Percentiles rank a stretch among this genome's conserved stretches.
Conservation (phyloP, 495 filamentous ascomycete species). For the Penicillium canescens region DNA sequence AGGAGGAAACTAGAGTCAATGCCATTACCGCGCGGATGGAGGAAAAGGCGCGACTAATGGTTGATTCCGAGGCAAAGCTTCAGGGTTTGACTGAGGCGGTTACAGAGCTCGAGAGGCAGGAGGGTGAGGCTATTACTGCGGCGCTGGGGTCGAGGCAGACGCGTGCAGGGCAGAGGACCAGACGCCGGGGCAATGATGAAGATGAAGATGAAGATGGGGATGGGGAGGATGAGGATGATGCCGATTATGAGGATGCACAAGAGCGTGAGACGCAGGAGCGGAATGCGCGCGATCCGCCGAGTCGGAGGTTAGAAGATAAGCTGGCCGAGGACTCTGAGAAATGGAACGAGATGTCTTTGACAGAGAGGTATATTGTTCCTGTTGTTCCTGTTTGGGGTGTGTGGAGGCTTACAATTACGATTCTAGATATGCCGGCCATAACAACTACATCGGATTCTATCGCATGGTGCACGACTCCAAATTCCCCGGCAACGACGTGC, state of each 20-base stretch:
- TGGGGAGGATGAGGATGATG: constrained; percentile 25
- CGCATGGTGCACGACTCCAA: constrained; percentile 74
- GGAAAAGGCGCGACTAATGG: constrained; percentile 33
- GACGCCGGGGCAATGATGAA: constrained; percentile 7
- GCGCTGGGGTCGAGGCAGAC: constrained; percentile 18
- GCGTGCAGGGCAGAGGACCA: constrained; percentile 20
- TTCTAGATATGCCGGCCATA: constrained; percentile 67
- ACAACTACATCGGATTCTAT: constrained; percentile 79
- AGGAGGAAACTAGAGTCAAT: constrained; percentile 29
- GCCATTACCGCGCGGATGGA: constrained; percentile 40
- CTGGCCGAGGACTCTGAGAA: constrained; percentile 24
- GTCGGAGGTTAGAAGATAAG: constrained; percentile 27
- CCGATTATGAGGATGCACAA: constrained; percentile 27
- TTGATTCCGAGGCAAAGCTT: constrained; percentile 41
- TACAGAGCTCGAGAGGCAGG: constrained; percentile 31
- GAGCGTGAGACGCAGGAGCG: constrained; percentile 21
- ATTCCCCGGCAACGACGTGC: constrained; percentile 61
- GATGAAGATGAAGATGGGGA: constrained; percentile 23
- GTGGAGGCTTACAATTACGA: background rate
- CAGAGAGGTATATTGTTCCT: constrained; percentile 32
- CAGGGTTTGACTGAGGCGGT: constrained; percentile 34
- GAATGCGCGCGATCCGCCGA: constrained; percentile 24
- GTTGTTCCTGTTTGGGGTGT: background rate
- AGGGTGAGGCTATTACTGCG: constrained; percentile 9
- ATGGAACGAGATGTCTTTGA: constrained; percentile 38